Evolutionary conservation across 768 basidiomycete species (phyloP).

Genomic region (Termitomyces sp.): DNA sequence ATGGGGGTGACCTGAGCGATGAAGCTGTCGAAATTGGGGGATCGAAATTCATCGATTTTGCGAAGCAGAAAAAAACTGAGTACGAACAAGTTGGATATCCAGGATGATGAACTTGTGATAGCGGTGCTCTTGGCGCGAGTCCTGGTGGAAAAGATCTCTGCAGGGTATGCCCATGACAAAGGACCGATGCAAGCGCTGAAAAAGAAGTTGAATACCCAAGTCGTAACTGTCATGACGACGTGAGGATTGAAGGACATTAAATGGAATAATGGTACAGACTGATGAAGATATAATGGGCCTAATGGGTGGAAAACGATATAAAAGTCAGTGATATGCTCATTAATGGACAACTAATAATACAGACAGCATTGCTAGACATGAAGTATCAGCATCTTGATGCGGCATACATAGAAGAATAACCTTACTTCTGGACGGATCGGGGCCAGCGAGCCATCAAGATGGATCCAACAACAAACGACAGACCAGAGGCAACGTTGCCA

Average conservation of each 20-base stretch:
- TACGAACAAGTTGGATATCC: constrained; percentile 42
- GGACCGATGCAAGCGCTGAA: constrained; percentile 44
- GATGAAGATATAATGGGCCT: constrained; percentile 45
- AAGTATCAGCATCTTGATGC: background rate
- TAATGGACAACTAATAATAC: constrained; percentile 9
- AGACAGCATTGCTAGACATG: constrained; percentile 31
- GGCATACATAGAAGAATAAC: background rate
- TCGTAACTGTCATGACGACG: constrained; percentile 23
- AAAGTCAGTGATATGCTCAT: background rate
- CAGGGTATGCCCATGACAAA: constrained; percentile 43
- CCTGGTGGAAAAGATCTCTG: constrained; percentile 42
- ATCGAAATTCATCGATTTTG: background rate
- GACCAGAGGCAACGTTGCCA: constrained; percentile 37
- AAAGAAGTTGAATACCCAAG: constrained; percentile 48
- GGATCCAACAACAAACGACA: constrained; percentile 41
- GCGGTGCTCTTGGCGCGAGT: constrained; percentile 44
- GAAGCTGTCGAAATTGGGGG: constrained; percentile 18
- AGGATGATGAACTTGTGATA: constrained; percentile 40
- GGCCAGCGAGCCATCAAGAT: constrained; percentile 43
- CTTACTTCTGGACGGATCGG: constrained; percentile 41
- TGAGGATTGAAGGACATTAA: constrained; percentile 18
- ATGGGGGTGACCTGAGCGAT: constrained; percentile 43
- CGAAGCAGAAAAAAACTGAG: background rate
- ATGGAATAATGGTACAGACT: constrained; percentile 33
- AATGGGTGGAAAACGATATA: background rate